Evolutionary conservation across 2,329 filamentous ascomycete genomes (phyloP).

Genomic region (Apiospora rasikravindrae): DNA sequence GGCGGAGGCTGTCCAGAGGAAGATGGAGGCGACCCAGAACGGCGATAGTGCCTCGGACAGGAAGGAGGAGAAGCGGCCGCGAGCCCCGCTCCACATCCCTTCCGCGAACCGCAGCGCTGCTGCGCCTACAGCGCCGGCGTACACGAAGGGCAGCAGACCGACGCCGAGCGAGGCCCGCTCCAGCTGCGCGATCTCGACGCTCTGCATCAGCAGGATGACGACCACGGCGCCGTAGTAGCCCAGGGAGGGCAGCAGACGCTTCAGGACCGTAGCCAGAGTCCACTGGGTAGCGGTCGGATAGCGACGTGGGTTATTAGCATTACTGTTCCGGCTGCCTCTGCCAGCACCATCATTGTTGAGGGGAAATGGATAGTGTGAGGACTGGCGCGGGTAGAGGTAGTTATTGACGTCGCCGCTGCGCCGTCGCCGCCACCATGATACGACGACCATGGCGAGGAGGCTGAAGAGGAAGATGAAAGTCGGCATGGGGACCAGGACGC

Average conservation of each 20-base stretch:
- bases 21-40: constrained; percentile 28
- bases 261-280: constrained; percentile 23
- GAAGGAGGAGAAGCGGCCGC: constrained; percentile 25
- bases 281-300: neutral
- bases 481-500: constrained; percentile 32
- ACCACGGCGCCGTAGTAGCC: constrained; percentile 33
- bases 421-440: constrained; percentile 23
- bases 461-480: constrained; percentile 29
- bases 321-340: no score
- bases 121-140: constrained; percentile 28
- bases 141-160: constrained; percentile 22
- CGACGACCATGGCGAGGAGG: constrained; percentile 26
- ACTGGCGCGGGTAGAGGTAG: constrained; percentile 4
- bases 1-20: constrained; percentile 32
- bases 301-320: neutral
- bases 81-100: constrained; percentile 22
- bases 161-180: constrained; percentile 21
- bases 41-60: neutral
- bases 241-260: constrained; percentile 26
- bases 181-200: constrained; percentile 32
- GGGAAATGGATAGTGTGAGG: constrained; percentile 3
- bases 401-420: neutral
- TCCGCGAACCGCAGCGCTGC: constrained; percentile 28
- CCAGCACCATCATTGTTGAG: neutral
- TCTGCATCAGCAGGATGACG: constrained; percentile 32